Percentiles rank a stretch among this genome's conserved stretches.
Evolutionary conservation across 768 basidiomycete genomes (phyloP).

Genomic region (Mycena amicta): DNA sequence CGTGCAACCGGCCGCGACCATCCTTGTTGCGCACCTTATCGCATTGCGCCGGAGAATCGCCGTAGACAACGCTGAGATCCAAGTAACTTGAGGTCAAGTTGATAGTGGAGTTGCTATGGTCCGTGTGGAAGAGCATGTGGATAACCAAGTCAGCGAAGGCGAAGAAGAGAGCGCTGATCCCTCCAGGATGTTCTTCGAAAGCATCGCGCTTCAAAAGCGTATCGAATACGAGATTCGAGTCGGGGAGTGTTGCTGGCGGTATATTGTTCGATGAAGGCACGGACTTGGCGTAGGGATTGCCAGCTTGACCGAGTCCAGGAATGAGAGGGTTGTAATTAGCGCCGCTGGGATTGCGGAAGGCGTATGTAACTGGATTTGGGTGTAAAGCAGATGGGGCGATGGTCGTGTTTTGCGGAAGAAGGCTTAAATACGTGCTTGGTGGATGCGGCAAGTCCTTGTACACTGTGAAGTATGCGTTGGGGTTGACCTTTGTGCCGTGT

Average conservation of each 20-base stretch:
- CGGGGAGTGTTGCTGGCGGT: constrained; percentile 55
- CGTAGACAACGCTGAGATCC: constrained; percentile 77
- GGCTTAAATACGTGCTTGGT: constrained; percentile 52
- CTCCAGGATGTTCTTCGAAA: constrained; percentile 61
- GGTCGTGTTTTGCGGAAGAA: constrained; percentile 20
- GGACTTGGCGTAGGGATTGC: constrained; percentile 68
- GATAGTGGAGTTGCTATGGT: constrained; percentile 46
- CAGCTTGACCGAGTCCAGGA: constrained; percentile 61
- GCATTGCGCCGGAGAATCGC: constrained; percentile 50
- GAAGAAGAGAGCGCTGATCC: constrained; percentile 75
- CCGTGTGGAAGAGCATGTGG: constrained; percentile 70
- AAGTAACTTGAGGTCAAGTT: constrained; percentile 76
- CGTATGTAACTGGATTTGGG: constrained; percentile 43
- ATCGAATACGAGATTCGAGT: constrained; percentile 72
- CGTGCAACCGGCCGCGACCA: constrained; percentile 66
- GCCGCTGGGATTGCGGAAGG: constrained; percentile 62
- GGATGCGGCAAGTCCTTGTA: constrained; percentile 84
- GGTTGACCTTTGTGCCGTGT: no score
- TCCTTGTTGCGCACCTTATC: constrained; percentile 59
- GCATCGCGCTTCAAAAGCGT: constrained; percentile 56
- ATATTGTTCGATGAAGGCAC: constrained; percentile 52
- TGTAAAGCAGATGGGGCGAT: constrained; percentile 8
- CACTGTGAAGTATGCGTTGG: no score
- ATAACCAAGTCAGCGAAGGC: constrained; percentile 79
- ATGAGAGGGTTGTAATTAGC: constrained; percentile 58